Conservation (phyloP, 1,139 yeast genomes). For the Kodamaea anthophila region DNA sequence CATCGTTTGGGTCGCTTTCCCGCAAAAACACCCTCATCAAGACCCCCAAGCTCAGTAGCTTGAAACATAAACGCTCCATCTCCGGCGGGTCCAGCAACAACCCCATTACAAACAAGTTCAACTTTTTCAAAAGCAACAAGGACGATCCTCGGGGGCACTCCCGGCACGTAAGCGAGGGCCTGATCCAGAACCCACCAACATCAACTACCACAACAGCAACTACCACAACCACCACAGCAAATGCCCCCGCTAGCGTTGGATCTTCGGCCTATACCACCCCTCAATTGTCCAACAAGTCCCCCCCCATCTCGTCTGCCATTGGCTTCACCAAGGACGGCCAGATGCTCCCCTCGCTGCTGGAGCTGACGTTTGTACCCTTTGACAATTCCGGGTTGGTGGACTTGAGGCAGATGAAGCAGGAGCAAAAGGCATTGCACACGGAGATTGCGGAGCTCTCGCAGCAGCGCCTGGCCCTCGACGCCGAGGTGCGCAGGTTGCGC, state of each 20-base stretch:
- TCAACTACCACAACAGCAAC: background rate
- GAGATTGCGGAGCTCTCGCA: slow-evolving; percentile 9
- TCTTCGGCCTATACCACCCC: slow-evolving; percentile 38
- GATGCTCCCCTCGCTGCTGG: slow-evolving; percentile 4
- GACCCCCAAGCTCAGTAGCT: slow-evolving; percentile 26
- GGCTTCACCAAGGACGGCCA: slow-evolving; percentile 6
- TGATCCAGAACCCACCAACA: slow-evolving; percentile 21
- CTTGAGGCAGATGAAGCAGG: slow-evolving; percentile 23
- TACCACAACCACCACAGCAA: too few species aligned
- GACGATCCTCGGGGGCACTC: slow-evolving; percentile 22
- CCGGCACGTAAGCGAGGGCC: slow-evolving; percentile 40
- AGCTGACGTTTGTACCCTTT: slow-evolving; percentile 3
- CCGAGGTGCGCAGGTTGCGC: slow-evolving; percentile 26
- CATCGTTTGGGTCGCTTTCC: slow-evolving; percentile 11
- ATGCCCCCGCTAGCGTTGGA: too few species aligned
- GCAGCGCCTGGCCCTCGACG: slow-evolving; percentile 14
- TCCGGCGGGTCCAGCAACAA: slow-evolving; percentile 30
- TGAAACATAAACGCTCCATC: slow-evolving; percentile 38
- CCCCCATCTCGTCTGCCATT: slow-evolving; percentile 3
- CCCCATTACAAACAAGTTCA: slow-evolving; percentile 23
- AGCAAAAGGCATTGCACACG: slow-evolving; percentile 8
- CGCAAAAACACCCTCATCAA: slow-evolving; percentile 26
- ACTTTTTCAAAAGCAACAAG: slow-evolving; percentile 25
- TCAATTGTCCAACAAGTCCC: slow-evolving; percentile 26
- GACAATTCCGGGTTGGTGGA: slow-evolving; percentile 18